These are phyloP conservation scores for Heterobasidion parviporum DNA, from an alignment of 1,284 basidiomycete genomes.

Conservation along the genomic window DNA sequence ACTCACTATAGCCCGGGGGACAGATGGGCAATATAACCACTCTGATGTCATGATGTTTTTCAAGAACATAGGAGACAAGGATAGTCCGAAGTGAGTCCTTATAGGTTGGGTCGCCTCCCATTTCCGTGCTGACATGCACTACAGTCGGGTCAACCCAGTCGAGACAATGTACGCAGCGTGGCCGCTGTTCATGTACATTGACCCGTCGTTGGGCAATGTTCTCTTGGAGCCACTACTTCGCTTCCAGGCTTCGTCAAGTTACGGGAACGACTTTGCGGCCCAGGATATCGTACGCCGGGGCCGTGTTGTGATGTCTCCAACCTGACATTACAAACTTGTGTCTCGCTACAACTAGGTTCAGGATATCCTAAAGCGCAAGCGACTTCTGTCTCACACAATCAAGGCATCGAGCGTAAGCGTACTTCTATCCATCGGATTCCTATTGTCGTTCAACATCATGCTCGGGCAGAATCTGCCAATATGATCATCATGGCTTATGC, in stretches of 20 bases:
- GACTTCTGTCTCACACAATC: slow-evolving; percentile 14
- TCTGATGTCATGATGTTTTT: slow-evolving; percentile 40
- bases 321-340: no score
- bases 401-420: slow-evolving; percentile 21
- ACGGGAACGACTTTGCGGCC: slow-evolving; percentile 25
- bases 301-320: no score
- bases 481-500: slow-evolving; percentile 33
- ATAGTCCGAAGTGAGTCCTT: not conserved
- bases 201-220: slow-evolving; percentile 28
- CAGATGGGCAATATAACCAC: slow-evolving; percentile 24
- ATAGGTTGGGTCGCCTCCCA: no score
- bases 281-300: no score
- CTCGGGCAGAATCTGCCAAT: slow-evolving; percentile 24
- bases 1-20: slow-evolving; percentile 22
- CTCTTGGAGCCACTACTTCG: slow-evolving; percentile 38
- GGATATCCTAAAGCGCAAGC: slow-evolving; percentile 19
- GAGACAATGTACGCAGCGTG: slow-evolving; percentile 40
- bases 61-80: slow-evolving; percentile 29
- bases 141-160: slow-evolving; percentile 33
- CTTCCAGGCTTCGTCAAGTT: slow-evolving; percentile 24
- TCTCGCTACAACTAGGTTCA: no score
- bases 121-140: no score
- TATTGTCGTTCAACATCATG: not conserved
- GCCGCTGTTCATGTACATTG: slow-evolving; percentile 38
- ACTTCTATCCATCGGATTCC: no score